These are phyloP conservation scores for Pholiota microspora DNA, from an alignment of 768 basidiomycete species.

Conservation along the genomic window DNA sequence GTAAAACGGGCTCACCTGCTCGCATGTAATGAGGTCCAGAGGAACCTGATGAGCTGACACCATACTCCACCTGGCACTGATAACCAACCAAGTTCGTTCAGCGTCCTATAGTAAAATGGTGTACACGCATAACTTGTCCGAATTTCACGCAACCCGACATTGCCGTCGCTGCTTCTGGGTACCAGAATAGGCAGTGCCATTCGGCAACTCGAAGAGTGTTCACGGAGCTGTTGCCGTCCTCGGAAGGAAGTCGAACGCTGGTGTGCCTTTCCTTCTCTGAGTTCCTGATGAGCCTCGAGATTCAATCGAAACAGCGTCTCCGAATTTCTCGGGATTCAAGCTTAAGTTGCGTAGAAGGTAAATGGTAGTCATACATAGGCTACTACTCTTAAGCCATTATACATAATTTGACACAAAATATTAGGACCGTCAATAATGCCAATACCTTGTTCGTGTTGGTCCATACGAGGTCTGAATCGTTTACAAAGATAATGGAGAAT, in stretches of 20 bases:
- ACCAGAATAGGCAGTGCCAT: background rate
- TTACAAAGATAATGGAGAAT: too few species aligned
- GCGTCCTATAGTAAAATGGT: background rate
- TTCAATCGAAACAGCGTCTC: background rate
- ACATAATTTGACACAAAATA: too few species aligned
- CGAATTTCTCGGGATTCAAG: background rate
- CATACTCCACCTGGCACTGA: too few species aligned
- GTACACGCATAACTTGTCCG: background rate
- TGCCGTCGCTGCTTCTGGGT: background rate
- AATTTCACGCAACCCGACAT: background rate
- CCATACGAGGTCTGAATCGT: too few species aligned
- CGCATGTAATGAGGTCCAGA: background rate
- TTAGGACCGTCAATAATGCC: too few species aligned
- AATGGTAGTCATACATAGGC: too few species aligned
- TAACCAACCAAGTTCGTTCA: background rate
- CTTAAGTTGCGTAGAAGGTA: background rate
- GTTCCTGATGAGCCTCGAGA: slow-evolving; percentile 1
- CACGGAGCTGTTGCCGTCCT: background rate
- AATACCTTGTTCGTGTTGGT: too few species aligned
- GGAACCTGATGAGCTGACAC: background rate
- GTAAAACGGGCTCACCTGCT: background rate
- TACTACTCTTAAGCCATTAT: too few species aligned
- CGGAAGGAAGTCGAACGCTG: slow-evolving; percentile 6
- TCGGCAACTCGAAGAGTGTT: background rate
- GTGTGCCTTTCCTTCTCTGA: background rate